Conservation (phyloP, 75 land plant genomes). For the Isoetes taiwanensis region DNA sequence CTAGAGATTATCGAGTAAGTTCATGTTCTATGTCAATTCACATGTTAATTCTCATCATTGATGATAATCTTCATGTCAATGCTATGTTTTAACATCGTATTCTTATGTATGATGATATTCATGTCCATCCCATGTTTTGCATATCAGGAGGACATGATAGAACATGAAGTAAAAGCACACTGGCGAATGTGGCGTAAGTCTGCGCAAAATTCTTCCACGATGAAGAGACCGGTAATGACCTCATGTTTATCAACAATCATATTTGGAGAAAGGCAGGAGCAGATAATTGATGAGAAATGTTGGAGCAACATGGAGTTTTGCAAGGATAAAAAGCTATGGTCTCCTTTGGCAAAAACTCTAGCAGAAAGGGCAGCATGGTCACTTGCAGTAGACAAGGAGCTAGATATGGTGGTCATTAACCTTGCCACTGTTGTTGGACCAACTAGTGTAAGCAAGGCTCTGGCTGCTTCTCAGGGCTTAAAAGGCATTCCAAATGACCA, state of each 20-base stretch:
- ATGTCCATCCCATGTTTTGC: not conserved
- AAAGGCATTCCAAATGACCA: constrained; percentile 21
- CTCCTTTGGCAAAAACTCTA: constrained; percentile 55
- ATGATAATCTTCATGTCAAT: too few relatives aligned
- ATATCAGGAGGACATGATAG: constrained; percentile 50
- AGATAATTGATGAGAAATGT: constrained; percentile 47
- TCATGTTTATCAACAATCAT: constrained; percentile 64
- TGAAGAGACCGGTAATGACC: constrained; percentile 51
- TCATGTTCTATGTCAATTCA: too few relatives aligned
- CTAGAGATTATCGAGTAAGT: constrained; percentile 43
- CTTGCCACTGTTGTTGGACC: constrained; percentile 46
- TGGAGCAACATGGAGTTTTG: constrained; percentile 81
- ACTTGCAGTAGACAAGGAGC: constrained; percentile 59
- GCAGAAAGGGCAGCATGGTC: constrained; percentile 90
- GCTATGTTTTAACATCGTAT: too few relatives aligned
- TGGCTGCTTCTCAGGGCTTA: not conserved
- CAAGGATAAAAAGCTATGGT: constrained; percentile 68
- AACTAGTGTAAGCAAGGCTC: not conserved
- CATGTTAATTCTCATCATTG: too few relatives aligned
- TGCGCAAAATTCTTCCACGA: constrained; percentile 57
- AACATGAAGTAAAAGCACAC: constrained; percentile 66
- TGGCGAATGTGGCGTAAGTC: constrained; percentile 76
- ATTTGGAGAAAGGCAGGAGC: constrained; percentile 25
- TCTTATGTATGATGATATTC: too few relatives aligned
- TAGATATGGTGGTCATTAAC: constrained; percentile 64